Evolutionary conservation across 768 basidiomycete species (phyloP).

Genomic region (Suillus alpinus): DNA sequence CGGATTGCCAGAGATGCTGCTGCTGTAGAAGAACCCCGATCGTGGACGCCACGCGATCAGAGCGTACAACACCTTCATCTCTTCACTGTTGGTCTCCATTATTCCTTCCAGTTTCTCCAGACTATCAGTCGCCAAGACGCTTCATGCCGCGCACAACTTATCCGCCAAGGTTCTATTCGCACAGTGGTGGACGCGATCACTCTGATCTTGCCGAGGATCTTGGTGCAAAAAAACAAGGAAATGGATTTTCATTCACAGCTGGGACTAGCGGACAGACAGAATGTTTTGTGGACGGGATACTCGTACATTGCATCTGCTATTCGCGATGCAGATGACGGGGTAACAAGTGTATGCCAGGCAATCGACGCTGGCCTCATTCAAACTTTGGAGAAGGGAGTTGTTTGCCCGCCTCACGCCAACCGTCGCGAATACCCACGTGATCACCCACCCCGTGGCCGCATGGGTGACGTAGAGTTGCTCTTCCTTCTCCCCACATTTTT

Average conservation of each 20-base stretch:
- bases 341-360: neutral
- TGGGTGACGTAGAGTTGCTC: neutral
- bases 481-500: neutral
- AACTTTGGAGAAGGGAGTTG: neutral
- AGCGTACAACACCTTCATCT: neutral
- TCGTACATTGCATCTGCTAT: neutral
- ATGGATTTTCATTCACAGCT: neutral
- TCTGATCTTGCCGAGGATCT: neutral
- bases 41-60: neutral
- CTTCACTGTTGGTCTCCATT: neutral
- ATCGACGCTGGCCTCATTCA: neutral
- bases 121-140: neutral
- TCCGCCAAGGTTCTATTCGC: neutral
- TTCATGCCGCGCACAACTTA: neutral
- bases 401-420: neutral
- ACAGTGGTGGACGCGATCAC: neutral
- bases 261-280: neutral
- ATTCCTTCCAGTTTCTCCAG: neutral
- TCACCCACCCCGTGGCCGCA: neutral
- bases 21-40: neutral
- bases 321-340: neutral
- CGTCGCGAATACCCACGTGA: neutral
- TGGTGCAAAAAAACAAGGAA: neutral
- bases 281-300: neutral
- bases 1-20: neutral